Base-by-base conservation (phyloP, 805 yeast genomes). In the Wickerhamiella parazyma region DNA sequence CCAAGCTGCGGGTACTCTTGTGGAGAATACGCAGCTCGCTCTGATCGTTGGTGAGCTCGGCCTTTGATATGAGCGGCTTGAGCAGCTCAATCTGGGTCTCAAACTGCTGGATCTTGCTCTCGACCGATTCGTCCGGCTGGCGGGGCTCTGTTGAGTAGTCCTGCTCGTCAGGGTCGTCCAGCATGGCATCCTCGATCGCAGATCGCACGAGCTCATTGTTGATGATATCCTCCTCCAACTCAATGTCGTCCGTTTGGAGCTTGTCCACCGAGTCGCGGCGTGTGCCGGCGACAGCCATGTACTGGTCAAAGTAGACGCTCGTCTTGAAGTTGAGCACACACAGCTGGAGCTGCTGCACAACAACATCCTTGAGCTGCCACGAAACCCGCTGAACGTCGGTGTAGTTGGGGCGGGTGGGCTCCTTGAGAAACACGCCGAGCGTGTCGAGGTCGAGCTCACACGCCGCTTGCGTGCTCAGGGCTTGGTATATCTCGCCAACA, bases 41-140 rank as follows among this genome's bases (percentile, higher is more conserved):
- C 5, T 71, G 61, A 56, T 82, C 82, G 57, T 84, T 81, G 0
- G 93, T 84, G 25, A 89, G 63, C 53, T 84, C 94, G 0, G 96
- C 95, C 55, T 89, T 89, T 36, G 69, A 66, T 33, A 84, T 59
- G 37, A 89, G 64, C 4, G 89, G 79, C 11, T 71, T 73, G 33
- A 89, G 60, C 19, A 87, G 73, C 4, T 67, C 74, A 6, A 84
- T 73, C 11, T 78, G 82, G 1, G 65, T 58, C 2, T 71, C 65
- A 12, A 86, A 58, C n/a, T 66, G 69, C 2, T 65, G 65, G 36
- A 87, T 82, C 44, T 79, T 82, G 45, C 78, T 83, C 2, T 78
- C 69, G 81, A 61, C 42, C 77, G 72, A 38, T 78, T 59, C 38
- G 14, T 57, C 58, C 9, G 52, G 44, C 49, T 48, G 43, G 16